Base-by-base conservation (phyloP, 2,329 filamentous ascomycete species). In the Aspergillus vadensis region DNA sequence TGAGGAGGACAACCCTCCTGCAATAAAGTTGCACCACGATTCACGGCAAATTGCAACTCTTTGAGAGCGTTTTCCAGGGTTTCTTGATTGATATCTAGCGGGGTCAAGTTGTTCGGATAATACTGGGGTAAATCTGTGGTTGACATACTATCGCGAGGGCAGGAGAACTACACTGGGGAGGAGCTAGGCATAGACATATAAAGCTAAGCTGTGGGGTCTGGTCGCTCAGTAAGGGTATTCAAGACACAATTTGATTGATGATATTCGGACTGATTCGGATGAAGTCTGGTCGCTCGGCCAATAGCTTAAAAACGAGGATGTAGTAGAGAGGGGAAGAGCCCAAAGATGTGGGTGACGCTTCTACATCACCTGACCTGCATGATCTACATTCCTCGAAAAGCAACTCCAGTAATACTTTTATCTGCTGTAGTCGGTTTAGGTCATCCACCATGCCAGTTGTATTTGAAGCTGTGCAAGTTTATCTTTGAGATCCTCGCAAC, bases 31-130 rank as follows among this genome's bases (percentile, higher is more conserved):
- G 72, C 63, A 7, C 73, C 73, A 47, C 65, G 67, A 23, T 64
- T 64, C 27, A 76, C 68, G 1, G 74, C 73, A 23, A 55, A 27
- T 21, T 70, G 72, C 14, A 78, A 63, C 52, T 76, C 65, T 54
- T 63, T 55, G 1, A 77, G 66, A 2, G 62, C 59, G n/a, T 57
- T 51, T 17, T 62, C 59, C 10, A 74, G 59, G 19, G 51, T 57
- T 3, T 41, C 56, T 25, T 60, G 60, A 39, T 62, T 64, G 17
- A 71, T 65, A 8, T 59, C 58, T 15, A 69, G 43, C 15, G 64
- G 67, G 12, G 63, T 57, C n/a, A 74, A 63, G 6, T 59, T 64
- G 39, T 74, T 74, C 25, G 63, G 39, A 49, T 71, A 72, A 49
- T 66, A 73, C 48, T 73, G 72, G 12, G 66, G 67, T 32, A 32